Conservation (phyloP, 371 early-diverging fungal species). For the Rhizopus stolonifer region DNA sequence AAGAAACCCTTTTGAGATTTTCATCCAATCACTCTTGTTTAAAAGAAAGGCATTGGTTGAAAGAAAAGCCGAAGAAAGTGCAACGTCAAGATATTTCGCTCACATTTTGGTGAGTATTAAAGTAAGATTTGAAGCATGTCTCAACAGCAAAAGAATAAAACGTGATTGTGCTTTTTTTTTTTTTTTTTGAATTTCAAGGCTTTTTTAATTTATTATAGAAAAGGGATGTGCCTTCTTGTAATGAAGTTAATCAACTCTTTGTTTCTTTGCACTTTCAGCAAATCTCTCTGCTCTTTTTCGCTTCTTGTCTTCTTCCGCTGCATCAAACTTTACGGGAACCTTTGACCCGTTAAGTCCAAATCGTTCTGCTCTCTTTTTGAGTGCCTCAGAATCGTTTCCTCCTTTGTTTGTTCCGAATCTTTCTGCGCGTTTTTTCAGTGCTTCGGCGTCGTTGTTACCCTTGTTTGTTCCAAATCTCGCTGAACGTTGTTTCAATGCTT, state of each 20-base stretch:
- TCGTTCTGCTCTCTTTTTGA: constrained; percentile 54
- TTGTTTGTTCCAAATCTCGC: constrained; percentile 48
- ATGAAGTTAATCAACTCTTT: constrained; percentile 15
- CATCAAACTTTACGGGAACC: constrained; percentile 21
- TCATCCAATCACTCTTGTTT: background rate
- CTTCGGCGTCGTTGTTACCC: constrained; percentile 42
- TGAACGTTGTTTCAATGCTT: constrained; percentile 49
- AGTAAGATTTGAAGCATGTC: too few species aligned
- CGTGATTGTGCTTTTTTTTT: too few species aligned
- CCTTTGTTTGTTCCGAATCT: constrained; percentile 44
- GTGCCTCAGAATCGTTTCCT: constrained; percentile 22
- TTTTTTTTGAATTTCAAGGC: too few species aligned
- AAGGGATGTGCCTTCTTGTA: too few species aligned
- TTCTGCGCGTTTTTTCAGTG: constrained; percentile 52
- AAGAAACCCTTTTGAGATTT: background rate
- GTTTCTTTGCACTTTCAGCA: constrained; percentile 34
- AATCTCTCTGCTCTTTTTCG: constrained; percentile 66
- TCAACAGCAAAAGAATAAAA: too few species aligned
- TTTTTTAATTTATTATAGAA: too few species aligned
- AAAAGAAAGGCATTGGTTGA: background rate
- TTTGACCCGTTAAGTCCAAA: constrained; percentile 37
- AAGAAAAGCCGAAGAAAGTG: background rate
- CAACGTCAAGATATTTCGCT: too few species aligned
- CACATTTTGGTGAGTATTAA: too few species aligned
- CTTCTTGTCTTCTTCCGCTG: constrained; percentile 68